Evolutionary conservation across 1,284 basidiomycete species (phyloP), one percentile per base, ranked within the genome.

Genomic region (Apiotrichum brassicae): DNA sequence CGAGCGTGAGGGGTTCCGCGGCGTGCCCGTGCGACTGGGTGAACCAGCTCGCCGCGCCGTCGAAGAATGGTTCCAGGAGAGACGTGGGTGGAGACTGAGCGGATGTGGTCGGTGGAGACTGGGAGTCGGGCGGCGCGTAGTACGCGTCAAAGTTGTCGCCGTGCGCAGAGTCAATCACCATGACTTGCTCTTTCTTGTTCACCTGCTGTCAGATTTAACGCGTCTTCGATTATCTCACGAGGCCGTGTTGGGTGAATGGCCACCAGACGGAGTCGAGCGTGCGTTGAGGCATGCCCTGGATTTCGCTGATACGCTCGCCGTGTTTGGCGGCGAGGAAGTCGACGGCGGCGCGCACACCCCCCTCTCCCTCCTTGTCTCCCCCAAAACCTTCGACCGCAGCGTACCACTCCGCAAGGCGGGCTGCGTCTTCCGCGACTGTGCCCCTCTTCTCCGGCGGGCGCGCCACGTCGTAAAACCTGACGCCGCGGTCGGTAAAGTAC

Each of bases 41-140:
- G 90, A 94, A 98, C 94, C 94, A 97, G 14, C 90, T 94, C 0
- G 94, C 92, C 0, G 91, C 94, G 8, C 88, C 86, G 64, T 97
- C 94, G 54, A 92, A 82, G 57, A 87, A 81, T 2, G 86, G 82
- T 36, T 78, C 75, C 6, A 94, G 75, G 24, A 86, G 66, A 32
- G 64, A 65, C 4, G 60, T 53, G 19, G 52, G 28, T 1, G 12
- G 12, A 16, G 16, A 9, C 12, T 7, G 9, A 7, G 33, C 7
- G 9, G 9, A 9, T 7, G 33, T 34, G 33, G 40, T 22, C 19
- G 48, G 9, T 12, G 25, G 14, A 35, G 80, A 48, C 37, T 50
- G 28, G 46, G 39, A 42, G 41, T 30, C 34, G 49, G 24, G 38
- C 30, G 58, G 62, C 36, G 72, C 62, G 28, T 76, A 72, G 60